Evolutionary conservation across 225 moss, liverwort and hornwort genomes (phyloP).

Genomic region (Marchantia polymorpha): DNA sequence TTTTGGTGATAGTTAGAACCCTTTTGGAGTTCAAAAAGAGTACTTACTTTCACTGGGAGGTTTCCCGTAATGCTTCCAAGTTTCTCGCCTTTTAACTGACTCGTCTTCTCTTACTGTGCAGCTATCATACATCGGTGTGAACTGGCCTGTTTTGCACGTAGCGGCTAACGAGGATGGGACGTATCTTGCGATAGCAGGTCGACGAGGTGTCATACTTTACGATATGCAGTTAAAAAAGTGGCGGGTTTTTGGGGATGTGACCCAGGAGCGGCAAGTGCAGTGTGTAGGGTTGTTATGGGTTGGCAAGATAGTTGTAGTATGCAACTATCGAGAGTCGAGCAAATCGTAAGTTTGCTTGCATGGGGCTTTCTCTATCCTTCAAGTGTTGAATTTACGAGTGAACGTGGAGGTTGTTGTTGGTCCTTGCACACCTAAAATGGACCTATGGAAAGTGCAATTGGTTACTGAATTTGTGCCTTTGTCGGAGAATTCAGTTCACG

Average conservation of each 20-base stretch:
- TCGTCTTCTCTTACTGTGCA: slow-evolving; percentile 33
- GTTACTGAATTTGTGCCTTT: too few species aligned
- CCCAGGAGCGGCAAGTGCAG: slow-evolving; percentile 93
- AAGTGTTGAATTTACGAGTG: too few species aligned
- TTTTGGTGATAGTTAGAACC: background rate
- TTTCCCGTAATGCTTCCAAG: background rate
- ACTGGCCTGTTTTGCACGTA: slow-evolving; percentile 92
- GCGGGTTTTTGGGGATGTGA: slow-evolving; percentile 98
- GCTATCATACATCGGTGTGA: slow-evolving; percentile 89
- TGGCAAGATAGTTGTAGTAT: slow-evolving; percentile 88
- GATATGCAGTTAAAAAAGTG: slow-evolving; percentile 87
- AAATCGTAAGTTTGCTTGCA: slow-evolving; percentile 60
- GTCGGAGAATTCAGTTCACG: background rate
- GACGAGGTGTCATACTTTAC: slow-evolving; percentile 82
- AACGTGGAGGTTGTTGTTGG: too few species aligned
- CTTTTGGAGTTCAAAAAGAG: background rate
- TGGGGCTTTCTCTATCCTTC: too few species aligned
- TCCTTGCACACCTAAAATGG: too few species aligned
- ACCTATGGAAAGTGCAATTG: too few species aligned
- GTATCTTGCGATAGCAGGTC: slow-evolving; percentile 96
- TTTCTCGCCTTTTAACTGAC: too few species aligned
- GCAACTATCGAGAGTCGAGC: slow-evolving; percentile 79
- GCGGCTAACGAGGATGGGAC: slow-evolving; percentile 97
- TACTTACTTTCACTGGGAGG: background rate
- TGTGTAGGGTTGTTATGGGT: slow-evolving; percentile 90